phyloP scores from a whole-genome alignment of 2,329 filamentous ascomycete genomes.

The Fusarium multiceps region DNA sequence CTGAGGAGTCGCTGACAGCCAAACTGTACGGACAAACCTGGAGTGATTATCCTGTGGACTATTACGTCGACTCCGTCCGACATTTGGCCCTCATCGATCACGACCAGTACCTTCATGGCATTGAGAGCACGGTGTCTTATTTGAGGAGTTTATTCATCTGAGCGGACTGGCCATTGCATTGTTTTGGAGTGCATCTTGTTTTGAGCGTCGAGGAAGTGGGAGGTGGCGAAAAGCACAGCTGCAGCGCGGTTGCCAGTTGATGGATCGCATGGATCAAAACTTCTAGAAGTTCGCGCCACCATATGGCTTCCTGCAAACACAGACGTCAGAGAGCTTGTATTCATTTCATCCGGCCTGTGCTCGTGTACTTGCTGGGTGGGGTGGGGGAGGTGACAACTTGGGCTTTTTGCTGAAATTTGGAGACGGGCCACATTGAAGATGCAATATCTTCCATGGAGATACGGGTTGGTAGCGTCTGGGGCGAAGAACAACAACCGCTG shows the following conservation, averaged over 20 bases:
- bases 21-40: slow-evolving; percentile 24
- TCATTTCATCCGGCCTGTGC: not conserved
- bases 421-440: not conserved
- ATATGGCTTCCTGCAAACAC: not conserved
- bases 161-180: slow-evolving; percentile 41
- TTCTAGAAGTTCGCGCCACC: slow-evolving; percentile 12
- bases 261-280: slow-evolving; percentile 1
- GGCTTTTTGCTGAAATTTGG: not conserved
- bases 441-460: not conserved
- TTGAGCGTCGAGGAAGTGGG: slow-evolving; percentile 31
- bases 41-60: slow-evolving; percentile 16
- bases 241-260: slow-evolving; percentile 4
- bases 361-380: not conserved
- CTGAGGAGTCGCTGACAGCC: slow-evolving; percentile 53
- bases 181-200: slow-evolving; percentile 41
- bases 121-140: slow-evolving; percentile 51
- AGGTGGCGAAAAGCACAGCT: slow-evolving; percentile 11
- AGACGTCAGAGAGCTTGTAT: not conserved
- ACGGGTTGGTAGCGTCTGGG: not conserved
- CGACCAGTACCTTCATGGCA: slow-evolving; percentile 46
- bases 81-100: slow-evolving; percentile 40
- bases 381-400: not conserved
- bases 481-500: not conserved
- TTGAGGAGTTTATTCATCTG: slow-evolving; percentile 45
- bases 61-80: slow-evolving; percentile 29